Conservation (phyloP, 225 moss, liverwort and hornwort species). For the Asterella californica region DNA sequence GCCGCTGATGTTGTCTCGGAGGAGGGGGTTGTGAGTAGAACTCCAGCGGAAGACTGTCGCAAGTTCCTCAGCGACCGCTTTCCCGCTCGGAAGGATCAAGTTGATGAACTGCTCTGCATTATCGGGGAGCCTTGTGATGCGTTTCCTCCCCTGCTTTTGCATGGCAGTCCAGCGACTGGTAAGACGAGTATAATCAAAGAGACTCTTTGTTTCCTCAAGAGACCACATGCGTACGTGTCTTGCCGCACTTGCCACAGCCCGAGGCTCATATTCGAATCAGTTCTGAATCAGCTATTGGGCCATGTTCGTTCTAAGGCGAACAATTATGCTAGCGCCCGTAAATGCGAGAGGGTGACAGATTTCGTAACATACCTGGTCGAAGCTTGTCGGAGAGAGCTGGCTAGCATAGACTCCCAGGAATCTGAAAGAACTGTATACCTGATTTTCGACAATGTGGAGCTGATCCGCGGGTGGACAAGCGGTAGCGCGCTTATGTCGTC, state of each 20-base stretch:
- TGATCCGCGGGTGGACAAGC: conserved; percentile 67
- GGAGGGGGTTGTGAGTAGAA: not conserved
- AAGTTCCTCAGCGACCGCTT: conserved; percentile 26
- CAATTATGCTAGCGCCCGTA: conserved; percentile 69
- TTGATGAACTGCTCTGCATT: conserved; percentile 64
- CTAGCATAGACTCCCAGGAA: not conserved
- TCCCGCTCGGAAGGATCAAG: conserved; percentile 56
- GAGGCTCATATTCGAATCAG: conserved; percentile 76
- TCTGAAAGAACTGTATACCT: conserved; percentile 47
- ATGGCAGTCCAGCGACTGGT: conserved; percentile 82
- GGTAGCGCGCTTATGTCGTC: conserved; percentile 63
- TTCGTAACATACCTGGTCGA: conserved; percentile 62
- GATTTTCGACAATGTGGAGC: conserved; percentile 84
- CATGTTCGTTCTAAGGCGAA: conserved; percentile 76
- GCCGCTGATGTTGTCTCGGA: not conserved
- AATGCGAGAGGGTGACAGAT: conserved; percentile 73
- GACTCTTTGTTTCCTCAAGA: conserved; percentile 47
- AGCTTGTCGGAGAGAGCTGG: conserved; percentile 35
- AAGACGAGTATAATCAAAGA: conserved; percentile 82
- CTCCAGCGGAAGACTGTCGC: conserved; percentile 1
- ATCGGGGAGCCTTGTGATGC: conserved; percentile 63
- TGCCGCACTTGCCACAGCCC: conserved; percentile 80
- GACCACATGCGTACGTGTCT: conserved; percentile 77
- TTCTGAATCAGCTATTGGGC: conserved; percentile 77
- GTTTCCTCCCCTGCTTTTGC: conserved; percentile 70